Percentiles rank a stretch among this genome's conserved stretches.
Conservation (phyloP, 805 yeast genomes). For the Millerozyma acaciae region DNA sequence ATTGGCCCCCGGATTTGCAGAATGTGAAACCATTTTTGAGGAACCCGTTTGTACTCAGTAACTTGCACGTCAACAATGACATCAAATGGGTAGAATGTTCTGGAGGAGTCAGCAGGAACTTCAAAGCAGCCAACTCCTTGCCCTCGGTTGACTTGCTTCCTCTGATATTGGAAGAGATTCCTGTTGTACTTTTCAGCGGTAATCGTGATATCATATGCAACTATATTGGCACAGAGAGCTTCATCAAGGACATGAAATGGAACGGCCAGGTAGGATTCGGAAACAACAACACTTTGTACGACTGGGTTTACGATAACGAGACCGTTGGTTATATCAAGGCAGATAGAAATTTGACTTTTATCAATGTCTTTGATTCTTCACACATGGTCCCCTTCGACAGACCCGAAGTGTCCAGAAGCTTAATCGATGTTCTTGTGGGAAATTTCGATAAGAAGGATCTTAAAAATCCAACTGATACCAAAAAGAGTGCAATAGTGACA, state of each 20-base stretch:
- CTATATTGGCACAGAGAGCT: constrained; percentile 64
- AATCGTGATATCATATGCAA: constrained; percentile 89
- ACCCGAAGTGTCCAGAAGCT: constrained; percentile 64
- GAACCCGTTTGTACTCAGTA: constrained; percentile 39
- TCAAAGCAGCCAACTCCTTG: constrained; percentile 48
- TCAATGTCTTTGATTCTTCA: constrained; percentile 69
- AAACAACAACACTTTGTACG: constrained; percentile 22
- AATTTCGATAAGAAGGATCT: constrained; percentile 22
- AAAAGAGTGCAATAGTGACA: constrained; percentile 20
- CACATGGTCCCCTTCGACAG: constrained; percentile 93
- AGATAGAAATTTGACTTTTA: constrained; percentile 73
- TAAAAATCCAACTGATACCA: constrained; percentile 11
- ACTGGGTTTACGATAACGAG: constrained; percentile 44
- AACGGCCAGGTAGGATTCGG: constrained; percentile 53
- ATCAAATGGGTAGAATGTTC: constrained; percentile 78
- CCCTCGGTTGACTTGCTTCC: constrained; percentile 73
- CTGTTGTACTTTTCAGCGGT: constrained; percentile 78
- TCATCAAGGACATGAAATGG: constrained; percentile 64
- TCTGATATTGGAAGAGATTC: constrained; percentile 50
- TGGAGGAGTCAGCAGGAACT: constrained; percentile 47
- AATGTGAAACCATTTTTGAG: constrained; percentile 50
- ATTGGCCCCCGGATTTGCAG: constrained; percentile 76
- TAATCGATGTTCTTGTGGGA: constrained; percentile 51
- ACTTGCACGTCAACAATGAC: constrained; percentile 45
- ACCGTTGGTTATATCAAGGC: constrained; percentile 36